Base-by-base conservation (phyloP, 768 basidiomycete genomes). In the Naganishia vaughanmartiniae region DNA sequence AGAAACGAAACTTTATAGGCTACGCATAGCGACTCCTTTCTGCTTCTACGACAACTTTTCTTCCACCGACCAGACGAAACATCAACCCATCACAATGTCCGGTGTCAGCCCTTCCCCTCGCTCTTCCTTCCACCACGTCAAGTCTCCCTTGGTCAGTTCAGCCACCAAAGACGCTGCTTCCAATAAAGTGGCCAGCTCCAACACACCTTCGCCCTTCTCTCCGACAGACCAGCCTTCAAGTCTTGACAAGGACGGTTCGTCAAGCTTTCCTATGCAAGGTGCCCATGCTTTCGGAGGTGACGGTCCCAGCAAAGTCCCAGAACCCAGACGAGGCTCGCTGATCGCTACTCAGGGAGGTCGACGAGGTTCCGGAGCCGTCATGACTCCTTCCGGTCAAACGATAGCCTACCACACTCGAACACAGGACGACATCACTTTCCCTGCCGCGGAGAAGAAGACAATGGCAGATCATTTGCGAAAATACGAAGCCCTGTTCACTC, bases 401-500 rank as follows among this genome's bases (percentile, higher is more conserved):
- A 85, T 92, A 70, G 90, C 92, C 45, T 88, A 90, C 79, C 92
- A 93, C 79, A 93, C 91, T 34, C 86, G 92, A 75, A 92, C 91
- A 3, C 89, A 82, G 76, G 79, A 78, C 31, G 80, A 79, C 45
- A 89, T 91, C 75, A 88, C 88, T 79, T 88, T 92, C 56, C 93
- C 93, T 19, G 91, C 93, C 84, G 93, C 93, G 70, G 93, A 92
- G 80, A 95, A 93, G 85, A 92, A 79, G 84, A 93, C 91, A 60
- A 94, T 95, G 89, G 89, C 90, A 30, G 93, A 95, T 83, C 92
- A 94, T 76, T 85, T 95, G 74, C 86, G 92, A 80, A 92, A 92
- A 84, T 92, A 90, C 76, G 93, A 94, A 83, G 89, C 84, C 76
- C 78, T 91, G 88, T 90, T 82, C 83, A 91, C 87, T 36, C 75